Base-by-base conservation (phyloP, 106 monocot species). In the Dendrobium huoshanense region DNA sequence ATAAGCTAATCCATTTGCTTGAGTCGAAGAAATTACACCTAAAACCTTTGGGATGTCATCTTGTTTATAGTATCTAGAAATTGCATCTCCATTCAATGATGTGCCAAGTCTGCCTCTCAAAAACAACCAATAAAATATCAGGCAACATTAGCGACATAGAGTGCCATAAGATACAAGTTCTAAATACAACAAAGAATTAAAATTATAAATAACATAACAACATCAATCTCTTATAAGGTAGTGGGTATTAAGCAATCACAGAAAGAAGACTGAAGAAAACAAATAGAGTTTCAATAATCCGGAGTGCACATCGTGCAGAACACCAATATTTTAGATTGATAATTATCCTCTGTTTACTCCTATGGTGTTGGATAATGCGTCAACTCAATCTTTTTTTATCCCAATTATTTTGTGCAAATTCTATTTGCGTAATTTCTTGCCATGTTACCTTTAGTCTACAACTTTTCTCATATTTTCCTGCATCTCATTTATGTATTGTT, bases 51-150 rank as follows among this genome's bases (percentile, higher is more conserved):
- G 31, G 55, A 92, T 79, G 85, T 91, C 90, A 54, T 78, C 77
- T 16, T 81, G 67, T 61, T 94, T 92, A 78, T 96, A 96, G 80
- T 96, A 94, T 68, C 88, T 82, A 77, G 79, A 80, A 72, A 85
- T 55, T 56, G 81, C 67, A 42, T 85, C 90, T 72, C 40, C 67
- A 83, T 84, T 78, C 31, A 41, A 65, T 18, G 81, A 85, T 19
- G 80, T 83, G 37, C 82, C 89, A 78, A 88, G 45, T 82, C 93
- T 96, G 91, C 59, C 37, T 25, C 22, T 19, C 48, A 47, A 80
- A 45, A 49, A 3, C 10, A 29, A 25, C 22, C 48, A 70, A 80
- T 48, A 80, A 70, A 37, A 37, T 37, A 37, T 37, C 37, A 37
- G 37, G 37, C 37, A 37, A 70, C 24, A 20, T 25, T 24, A 24